Conservation (phyloP, 306 rosid species). For the Pterocarpus santalinus region DNA sequence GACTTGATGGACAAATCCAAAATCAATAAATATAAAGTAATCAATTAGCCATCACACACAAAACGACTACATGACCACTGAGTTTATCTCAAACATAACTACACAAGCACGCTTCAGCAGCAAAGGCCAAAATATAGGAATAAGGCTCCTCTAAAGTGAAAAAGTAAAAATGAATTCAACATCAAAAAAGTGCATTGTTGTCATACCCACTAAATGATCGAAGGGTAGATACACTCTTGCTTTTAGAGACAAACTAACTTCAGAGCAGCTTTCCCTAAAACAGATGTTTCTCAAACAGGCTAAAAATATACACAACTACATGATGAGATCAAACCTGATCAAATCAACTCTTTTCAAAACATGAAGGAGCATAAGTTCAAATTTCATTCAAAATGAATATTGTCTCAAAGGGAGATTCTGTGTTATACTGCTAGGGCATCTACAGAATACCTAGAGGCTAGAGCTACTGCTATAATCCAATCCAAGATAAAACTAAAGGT, state of each 20-base stretch:
- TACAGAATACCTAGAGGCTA: conserved; percentile 39
- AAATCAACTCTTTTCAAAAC: conserved; percentile 22
- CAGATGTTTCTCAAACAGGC: conserved; percentile 29
- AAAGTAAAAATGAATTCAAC: background rate
- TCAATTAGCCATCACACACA: conserved; percentile 18
- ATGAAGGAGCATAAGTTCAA: background rate
- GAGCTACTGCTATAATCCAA: conserved; percentile 33
- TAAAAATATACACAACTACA: conserved; percentile 13
- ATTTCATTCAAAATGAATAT: conserved; percentile 25
- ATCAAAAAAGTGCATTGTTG: background rate
- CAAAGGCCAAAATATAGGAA: conserved; percentile 5
- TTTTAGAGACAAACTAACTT: background rate
- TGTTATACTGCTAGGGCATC: conserved; percentile 15
- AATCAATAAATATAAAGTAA: conserved; percentile 36
- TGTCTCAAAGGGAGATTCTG: conserved; percentile 12
- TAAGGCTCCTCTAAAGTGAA: background rate
- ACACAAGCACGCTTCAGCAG: background rate
- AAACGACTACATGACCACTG: conserved; percentile 20
- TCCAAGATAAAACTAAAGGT: conserved; percentile 38
- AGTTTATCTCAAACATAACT: conserved; percentile 25
- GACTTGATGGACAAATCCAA: conserved; percentile 29
- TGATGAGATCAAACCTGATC: conserved; percentile 25
- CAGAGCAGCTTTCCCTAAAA: background rate
- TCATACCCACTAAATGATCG: background rate
- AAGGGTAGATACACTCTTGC: background rate